phyloP scores from a whole-genome alignment of 1,139 yeast genomes.

The Pneumocystis canis region DNA sequence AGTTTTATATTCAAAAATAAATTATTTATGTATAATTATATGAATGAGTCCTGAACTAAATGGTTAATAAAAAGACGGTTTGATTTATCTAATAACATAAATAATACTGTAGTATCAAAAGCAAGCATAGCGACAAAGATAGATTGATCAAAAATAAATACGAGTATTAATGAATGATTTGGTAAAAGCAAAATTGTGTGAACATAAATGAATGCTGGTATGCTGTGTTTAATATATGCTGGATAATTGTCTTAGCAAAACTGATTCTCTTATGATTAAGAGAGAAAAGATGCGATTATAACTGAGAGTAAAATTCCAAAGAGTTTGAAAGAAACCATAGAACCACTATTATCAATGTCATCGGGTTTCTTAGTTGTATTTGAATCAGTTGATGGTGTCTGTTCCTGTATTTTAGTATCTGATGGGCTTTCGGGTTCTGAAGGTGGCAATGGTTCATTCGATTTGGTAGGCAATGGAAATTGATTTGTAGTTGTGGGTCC shows the following conservation, averaged over 20 bases:
- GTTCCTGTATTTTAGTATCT: too few species aligned
- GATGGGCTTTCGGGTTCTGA: too few species aligned
- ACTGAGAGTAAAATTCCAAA: background rate
- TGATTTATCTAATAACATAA: background rate
- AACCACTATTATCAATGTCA: background rate
- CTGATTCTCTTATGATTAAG: background rate
- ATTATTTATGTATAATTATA: background rate
- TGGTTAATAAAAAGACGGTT: background rate
- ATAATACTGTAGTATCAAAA: background rate
- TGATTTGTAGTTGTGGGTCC: too few species aligned
- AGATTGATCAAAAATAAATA: background rate
- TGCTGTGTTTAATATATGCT: background rate
- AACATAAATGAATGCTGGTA: background rate
- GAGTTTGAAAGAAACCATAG: background rate
- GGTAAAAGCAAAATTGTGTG: background rate
- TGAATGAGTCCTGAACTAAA: background rate
- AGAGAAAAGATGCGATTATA: background rate
- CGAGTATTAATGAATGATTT: background rate
- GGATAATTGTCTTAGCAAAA: background rate
- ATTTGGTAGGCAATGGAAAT: too few species aligned
- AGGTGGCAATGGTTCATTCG: too few species aligned
- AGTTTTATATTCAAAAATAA: background rate
- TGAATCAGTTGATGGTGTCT: background rate
- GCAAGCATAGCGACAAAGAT: background rate
- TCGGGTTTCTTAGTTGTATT: background rate